Evolutionary conservation across 176 grass and related monocot species (phyloP).

Genomic region (Oryza punctata): DNA sequence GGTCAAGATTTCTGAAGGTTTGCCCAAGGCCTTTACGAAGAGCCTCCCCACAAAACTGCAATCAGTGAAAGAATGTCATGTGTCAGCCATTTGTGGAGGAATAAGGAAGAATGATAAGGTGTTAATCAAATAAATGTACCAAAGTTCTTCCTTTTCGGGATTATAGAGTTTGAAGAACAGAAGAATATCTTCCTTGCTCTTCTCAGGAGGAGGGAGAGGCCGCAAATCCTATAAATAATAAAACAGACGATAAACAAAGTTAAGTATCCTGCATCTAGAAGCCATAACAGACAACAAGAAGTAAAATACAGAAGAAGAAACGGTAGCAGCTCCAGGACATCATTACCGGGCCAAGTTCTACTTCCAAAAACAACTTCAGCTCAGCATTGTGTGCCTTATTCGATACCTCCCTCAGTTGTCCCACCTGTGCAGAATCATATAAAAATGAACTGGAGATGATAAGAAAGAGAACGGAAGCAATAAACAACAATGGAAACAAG

Average conservation of each 20-base stretch:
- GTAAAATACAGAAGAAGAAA: neutral
- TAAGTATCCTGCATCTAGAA: conserved; percentile 21
- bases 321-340: conserved; percentile 6
- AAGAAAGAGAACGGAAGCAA: conserved; percentile 10
- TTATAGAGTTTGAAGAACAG: conserved; percentile 94
- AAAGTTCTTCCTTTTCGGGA: conserved; percentile 79
- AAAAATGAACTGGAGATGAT: neutral
- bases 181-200: conserved; percentile 89
- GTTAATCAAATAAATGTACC: conserved; percentile 54
- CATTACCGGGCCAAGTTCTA: conserved; percentile 78
- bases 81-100: conserved; percentile 25
- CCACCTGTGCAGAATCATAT: conserved; percentile 63
- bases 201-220: conserved; percentile 72
- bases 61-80: conserved; percentile 23
- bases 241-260: conserved; percentile 17
- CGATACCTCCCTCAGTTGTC: conserved; percentile 86
- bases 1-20: conserved; percentile 68
- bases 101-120: conserved; percentile 21
- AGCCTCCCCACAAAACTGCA: conserved; percentile 79
- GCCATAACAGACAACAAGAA: conserved; percentile 29
- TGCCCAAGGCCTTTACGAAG: conserved; percentile 78
- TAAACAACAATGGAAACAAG: conserved; percentile 21
- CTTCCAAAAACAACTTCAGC: conserved; percentile 87
- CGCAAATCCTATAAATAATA: conserved; percentile 60
- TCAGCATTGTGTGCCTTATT: conserved; percentile 93